Evolutionary conservation across 495 filamentous ascomycete species (phyloP).

Genomic region (Lophium mytilinum): DNA sequence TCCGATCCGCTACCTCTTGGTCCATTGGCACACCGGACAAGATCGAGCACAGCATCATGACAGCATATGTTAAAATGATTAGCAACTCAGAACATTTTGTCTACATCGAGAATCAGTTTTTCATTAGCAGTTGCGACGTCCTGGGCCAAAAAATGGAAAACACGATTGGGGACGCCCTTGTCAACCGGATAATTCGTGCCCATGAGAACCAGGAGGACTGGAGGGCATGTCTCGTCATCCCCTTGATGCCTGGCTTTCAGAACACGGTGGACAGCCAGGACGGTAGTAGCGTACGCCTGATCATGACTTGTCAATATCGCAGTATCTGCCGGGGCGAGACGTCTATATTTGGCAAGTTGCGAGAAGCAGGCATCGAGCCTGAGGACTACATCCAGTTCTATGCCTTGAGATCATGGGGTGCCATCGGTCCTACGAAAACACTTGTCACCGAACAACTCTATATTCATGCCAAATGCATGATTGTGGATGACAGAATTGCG

Average conservation of each 20-base stretch:
- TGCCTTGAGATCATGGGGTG: conserved; percentile 86
- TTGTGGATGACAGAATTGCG: conserved; percentile 88
- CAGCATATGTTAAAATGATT: conserved; percentile 90
- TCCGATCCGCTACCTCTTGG: conserved; percentile 85
- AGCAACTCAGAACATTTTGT: conserved; percentile 94
- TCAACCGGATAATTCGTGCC: conserved; percentile 81
- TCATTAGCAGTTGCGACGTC: conserved; percentile 86
- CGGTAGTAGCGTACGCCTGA: conserved; percentile 86
- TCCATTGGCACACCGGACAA: conserved; percentile 77
- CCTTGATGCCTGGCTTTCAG: conserved; percentile 96
- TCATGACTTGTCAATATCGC: conserved; percentile 96
- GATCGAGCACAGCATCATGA: conserved; percentile 90
- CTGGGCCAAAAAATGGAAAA: conserved; percentile 85
- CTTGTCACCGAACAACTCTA: conserved; percentile 95
- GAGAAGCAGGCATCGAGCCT: conserved; percentile 78
- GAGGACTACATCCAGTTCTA: conserved; percentile 97
- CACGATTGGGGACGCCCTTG: conserved; percentile 87
- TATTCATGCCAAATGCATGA: conserved; percentile 95
- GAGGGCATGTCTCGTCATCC: conserved; percentile 90
- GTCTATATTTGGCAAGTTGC: conserved; percentile 83
- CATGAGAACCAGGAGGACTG: conserved; percentile 79
- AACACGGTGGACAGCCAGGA: conserved; percentile 92
- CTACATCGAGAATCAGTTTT: conserved; percentile 99
- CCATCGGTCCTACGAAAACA: conserved; percentile 71
- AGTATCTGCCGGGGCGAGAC: conserved; percentile 92